Evolutionary conservation across 306 rosid species (phyloP), one percentile per base, ranked within the genome.

Genomic region (Pterocarpus santalinus): DNA sequence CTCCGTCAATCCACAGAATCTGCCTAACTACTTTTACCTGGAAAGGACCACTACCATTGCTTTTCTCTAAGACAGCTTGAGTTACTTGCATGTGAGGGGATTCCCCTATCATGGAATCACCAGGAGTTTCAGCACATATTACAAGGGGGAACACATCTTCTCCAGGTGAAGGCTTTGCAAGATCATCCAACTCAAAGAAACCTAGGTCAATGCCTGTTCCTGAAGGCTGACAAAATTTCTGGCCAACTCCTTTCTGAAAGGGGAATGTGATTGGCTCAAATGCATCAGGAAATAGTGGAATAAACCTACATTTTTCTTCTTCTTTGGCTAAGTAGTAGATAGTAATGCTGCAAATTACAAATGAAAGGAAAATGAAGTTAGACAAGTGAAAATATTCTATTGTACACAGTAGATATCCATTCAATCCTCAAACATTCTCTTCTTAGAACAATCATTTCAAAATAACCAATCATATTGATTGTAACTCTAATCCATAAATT

Each of bases 191-290:
- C 84, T 89, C 97, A 35, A 95, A 91, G 89, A 95, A 95, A 75
- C 99, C 96, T 11, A 89, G 82, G 84, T 93, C 97, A 70, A 95
- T 90, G 83, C 99, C 99, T 12, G 99, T 90, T 82, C 99, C 99
- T 8, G 90, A 81, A 57, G 96, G 93, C 89, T 91, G 97, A 65
- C 69, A 38, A 81, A 91, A 95, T 81, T 88, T 89, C 92, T 91
- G 97, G 61, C 90, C 97, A 62, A 68, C 72, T 61, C 99, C 99
- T 85, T 90, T 93, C 79, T 87, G 87, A 81, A 93, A 93, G 60
- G 94, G 89, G 39, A 93, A 83, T 55, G 78, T 84, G 76, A 93
- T 85, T 2, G 97, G 96, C 80, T 70, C 83, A 76, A 90, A 90
- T 32, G 89, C 91, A 7, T 87, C 95, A 0, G 97, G 95, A 81